phyloP scores from a whole-genome alignment of 306 rosid genomes.

The Inga oerstediana region DNA sequence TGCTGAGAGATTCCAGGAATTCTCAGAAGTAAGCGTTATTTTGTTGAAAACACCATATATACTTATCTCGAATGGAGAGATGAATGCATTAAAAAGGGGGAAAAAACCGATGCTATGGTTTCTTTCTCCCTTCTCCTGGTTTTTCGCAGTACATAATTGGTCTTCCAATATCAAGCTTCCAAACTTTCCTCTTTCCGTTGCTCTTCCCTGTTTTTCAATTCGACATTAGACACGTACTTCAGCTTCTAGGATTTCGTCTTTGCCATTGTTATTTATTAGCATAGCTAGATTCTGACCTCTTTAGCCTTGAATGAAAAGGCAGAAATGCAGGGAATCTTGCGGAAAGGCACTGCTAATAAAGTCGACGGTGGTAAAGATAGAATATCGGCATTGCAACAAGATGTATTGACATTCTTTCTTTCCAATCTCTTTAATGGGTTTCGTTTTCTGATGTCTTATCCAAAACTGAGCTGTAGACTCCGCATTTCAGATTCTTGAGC shows the following conservation, averaged over 20 bases:
- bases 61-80: conserved; percentile 10
- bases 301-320: conserved; percentile 49
- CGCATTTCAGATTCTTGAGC: conserved; percentile 66
- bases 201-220: conserved; percentile 13
- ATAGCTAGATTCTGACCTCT: conserved; percentile 38
- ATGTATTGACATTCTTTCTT: conserved; percentile 45
- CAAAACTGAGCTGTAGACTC: conserved; percentile 25
- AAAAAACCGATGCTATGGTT: not conserved
- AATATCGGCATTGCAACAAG: conserved; percentile 80
- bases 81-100: not conserved
- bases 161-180: conserved; percentile 2
- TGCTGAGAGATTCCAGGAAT: conserved; percentile 29
- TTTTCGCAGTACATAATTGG: not conserved
- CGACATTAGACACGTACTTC: conserved; percentile 4
- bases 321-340: conserved; percentile 64
- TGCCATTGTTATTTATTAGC: not conserved
- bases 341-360: conserved; percentile 55
- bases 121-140: not conserved
- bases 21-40: conserved; percentile 20
- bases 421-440: not conserved
- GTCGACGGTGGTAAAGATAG: conserved; percentile 54
- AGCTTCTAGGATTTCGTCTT: conserved; percentile 32
- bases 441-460: not conserved
- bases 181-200: conserved; percentile 13
- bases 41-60: conserved; percentile 11